Base-by-base conservation (phyloP, 345 rosid species). In the Arabis alpina region DNA sequence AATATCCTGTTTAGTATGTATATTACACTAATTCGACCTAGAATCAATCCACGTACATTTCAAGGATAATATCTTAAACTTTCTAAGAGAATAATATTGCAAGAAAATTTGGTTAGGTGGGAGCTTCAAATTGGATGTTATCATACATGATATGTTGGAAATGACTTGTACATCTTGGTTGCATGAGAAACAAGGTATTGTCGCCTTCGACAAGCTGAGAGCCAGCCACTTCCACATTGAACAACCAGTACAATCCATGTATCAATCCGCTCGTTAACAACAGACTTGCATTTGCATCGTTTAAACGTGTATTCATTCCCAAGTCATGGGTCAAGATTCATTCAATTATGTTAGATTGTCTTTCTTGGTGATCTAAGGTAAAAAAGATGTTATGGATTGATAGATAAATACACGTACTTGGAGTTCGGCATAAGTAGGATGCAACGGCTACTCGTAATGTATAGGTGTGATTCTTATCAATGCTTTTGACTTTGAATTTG, bases 171-270 rank as follows among this genome's bases (percentile, higher is more conserved):
- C 82, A 76, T 60, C 88, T 77, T 61, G 92, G 75, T 37, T 87
- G 97, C 2, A 82, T 82, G 12, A 90, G 73, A 61, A 83, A 86
- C 52, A 93, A 68, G 12, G 80, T 78, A 57, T 90, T 90, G 34
- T 80, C 85, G 5, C 92, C 98, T 68, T 79, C 68, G 65, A 82
- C 75, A 23, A 88, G 84, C 63, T 34, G 49, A 43, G 61, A 40
- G 1, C 87, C 89, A 8, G 76, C 70, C 34, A 93, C 74, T 6
- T 86, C 90, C 25, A 88, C 84, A 23, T 61, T 80, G 72, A 77
- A 87, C 69, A 93, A 68, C 90, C 92, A 80, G 70, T 90, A 87
- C 32, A 88, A 80, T n/a, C 98, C 98, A 54, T 93, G 98, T 77
- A 87, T 86, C 52, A 72, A 19, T 19, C 23, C 23, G 1, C 23